These are phyloP conservation scores for Alternaria ethzedia DNA, from an alignment of 2,329 filamentous ascomycete genomes.

Conservation along the genomic window DNA sequence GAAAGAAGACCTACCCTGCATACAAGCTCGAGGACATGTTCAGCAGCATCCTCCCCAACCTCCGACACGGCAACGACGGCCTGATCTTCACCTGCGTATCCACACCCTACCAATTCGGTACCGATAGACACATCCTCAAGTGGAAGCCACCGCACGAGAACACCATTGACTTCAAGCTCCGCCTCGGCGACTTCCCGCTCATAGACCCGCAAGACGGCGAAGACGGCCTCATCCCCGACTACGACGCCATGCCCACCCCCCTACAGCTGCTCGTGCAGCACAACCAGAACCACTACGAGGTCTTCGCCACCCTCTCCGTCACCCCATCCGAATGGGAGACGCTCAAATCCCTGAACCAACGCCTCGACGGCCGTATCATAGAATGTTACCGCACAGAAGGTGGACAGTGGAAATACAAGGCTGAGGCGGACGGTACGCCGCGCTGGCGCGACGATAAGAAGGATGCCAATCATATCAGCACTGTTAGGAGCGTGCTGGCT, in stretches of 20 bases:
- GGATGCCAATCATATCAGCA: conserved; percentile 86
- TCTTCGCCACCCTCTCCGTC: conserved; percentile 70
- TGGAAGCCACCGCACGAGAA: conserved; percentile 98
- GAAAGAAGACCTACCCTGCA: conserved; percentile 87
- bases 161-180: conserved; percentile 88
- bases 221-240: conserved; percentile 73
- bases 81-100: conserved; percentile 96
- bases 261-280: conserved; percentile 75
- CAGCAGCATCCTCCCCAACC: conserved; percentile 77
- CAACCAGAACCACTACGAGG: conserved; percentile 68
- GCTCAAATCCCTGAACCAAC: conserved; percentile 74
- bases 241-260: conserved; percentile 73
- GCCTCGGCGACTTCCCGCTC: conserved; percentile 72
- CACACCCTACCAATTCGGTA: conserved; percentile 86
- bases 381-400: conserved; percentile 84
- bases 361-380: conserved; percentile 85
- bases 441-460: conserved; percentile 92
- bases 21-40: conserved; percentile 85
- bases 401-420: conserved; percentile 77
- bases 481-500: conserved; percentile 84
- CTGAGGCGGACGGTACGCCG: conserved; percentile 60
- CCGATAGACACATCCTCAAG: conserved; percentile 91
- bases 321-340: conserved; percentile 81
- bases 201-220: conserved; percentile 73
- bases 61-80: conserved; percentile 94